phyloP scores from a whole-genome alignment of 352 stramenopile species.

The Pythium folliculosum region DNA sequence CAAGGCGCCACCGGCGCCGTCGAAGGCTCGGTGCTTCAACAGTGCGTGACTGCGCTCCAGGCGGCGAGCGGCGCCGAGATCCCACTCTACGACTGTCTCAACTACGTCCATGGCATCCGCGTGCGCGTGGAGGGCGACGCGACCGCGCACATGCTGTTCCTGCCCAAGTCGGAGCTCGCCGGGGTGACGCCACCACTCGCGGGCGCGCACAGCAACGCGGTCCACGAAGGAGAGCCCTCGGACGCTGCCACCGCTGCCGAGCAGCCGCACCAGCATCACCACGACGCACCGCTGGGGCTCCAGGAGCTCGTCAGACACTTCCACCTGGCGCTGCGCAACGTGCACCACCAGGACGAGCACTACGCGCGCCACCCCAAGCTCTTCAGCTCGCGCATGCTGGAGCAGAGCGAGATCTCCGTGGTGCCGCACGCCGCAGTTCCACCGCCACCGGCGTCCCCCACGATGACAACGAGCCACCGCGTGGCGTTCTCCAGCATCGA shows the following conservation, averaged over 20 bases:
- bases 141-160: conserved; percentile 26
- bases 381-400: conserved; percentile 64
- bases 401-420: conserved; percentile 63
- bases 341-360: conserved; percentile 66
- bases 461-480: neutral
- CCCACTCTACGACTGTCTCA: conserved; percentile 8
- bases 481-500: conserved; percentile 13
- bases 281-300: neutral
- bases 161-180: conserved; percentile 10
- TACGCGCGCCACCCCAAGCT: conserved; percentile 64
- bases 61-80: neutral
- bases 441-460: neutral
- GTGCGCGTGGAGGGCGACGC: conserved; percentile 26
- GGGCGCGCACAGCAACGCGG: neutral
- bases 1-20: no score
- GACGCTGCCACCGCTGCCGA: no score
- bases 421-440: conserved; percentile 22
- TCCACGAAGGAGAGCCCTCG: neutral
- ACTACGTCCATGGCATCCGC: conserved; percentile 11
- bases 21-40: neutral
- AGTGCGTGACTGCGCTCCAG: conserved; percentile 1
- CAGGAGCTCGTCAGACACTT: conserved; percentile 33
- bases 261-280: neutral
- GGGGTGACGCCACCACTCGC: neutral
- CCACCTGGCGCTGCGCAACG: conserved; percentile 34